phyloP scores from a whole-genome alignment of 495 filamentous ascomycete genomes.

The Podospora appendiculata region DNA sequence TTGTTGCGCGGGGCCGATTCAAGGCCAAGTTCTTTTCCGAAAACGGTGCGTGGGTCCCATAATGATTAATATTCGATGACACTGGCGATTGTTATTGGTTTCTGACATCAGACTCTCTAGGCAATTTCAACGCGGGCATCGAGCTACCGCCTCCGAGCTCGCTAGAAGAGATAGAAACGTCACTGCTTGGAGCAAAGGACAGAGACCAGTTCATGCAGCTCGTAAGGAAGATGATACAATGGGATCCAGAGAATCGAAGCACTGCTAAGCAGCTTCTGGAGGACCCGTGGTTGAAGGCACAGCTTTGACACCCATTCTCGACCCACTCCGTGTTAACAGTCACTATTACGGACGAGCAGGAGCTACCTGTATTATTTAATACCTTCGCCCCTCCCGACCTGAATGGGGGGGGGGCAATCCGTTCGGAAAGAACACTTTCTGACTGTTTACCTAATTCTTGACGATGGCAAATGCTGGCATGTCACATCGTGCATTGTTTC shows the following conservation, averaged over 20 bases:
- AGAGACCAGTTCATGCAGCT: conserved; percentile 36
- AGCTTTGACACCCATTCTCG: too few relatives aligned
- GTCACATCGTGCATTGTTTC: too few relatives aligned
- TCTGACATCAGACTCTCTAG: conserved; percentile 5
- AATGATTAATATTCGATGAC: neutral
- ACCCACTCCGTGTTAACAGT: too few relatives aligned
- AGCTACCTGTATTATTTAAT: too few relatives aligned
- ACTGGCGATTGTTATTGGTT: neutral
- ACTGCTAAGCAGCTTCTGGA: conserved; percentile 32
- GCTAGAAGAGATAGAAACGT: conserved; percentile 28
- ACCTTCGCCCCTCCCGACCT: too few relatives aligned
- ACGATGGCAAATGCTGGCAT: too few relatives aligned
- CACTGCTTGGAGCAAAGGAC: conserved; percentile 23
- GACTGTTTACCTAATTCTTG: too few relatives aligned
- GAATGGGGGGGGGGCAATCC: too few relatives aligned
- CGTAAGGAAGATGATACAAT: conserved; percentile 41
- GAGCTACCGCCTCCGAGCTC: conserved; percentile 16
- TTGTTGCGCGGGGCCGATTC: conserved; percentile 16
- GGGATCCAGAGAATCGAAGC: conserved; percentile 37
- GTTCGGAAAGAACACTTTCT: too few relatives aligned
- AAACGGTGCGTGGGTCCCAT: neutral
- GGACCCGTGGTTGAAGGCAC: neutral
- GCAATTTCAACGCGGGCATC: conserved; percentile 26
- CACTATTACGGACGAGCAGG: too few relatives aligned
- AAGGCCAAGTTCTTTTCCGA: conserved; percentile 2